Percentiles rank a stretch among this genome's conserved stretches.
Conservation (phyloP, 192 early-diverging fungal species). For the Linnemannia elongata region DNA sequence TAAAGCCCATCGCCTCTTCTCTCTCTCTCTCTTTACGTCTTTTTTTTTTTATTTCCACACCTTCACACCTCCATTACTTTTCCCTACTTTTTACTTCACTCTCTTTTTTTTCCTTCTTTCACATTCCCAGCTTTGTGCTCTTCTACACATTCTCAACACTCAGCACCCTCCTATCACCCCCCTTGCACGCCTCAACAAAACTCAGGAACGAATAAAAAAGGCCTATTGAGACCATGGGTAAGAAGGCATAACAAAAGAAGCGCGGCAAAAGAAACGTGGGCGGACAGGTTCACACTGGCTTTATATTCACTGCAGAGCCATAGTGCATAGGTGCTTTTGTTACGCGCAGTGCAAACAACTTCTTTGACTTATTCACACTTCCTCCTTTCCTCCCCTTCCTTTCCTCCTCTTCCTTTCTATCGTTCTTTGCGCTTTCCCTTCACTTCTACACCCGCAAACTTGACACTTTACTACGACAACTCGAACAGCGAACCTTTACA, state of each 20-base stretch:
- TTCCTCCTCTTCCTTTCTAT: background rate
- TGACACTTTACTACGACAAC: background rate
- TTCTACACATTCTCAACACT: background rate
- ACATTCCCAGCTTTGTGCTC: background rate
- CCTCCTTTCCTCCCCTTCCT: too few species aligned
- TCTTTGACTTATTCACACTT: too few species aligned
- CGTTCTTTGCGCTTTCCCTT: background rate
- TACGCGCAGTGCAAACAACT: too few species aligned
- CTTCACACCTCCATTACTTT: background rate
- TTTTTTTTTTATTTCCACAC: background rate
- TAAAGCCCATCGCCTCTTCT: background rate
- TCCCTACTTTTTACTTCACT: background rate
- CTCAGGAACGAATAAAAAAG: background rate
- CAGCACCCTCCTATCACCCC: background rate
- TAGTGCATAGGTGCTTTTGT: too few species aligned
- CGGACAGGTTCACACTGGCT: background rate
- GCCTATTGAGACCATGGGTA: background rate
- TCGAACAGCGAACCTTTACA: slow-evolving; percentile 27
- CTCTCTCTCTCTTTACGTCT: background rate
- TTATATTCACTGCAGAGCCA: too few species aligned
- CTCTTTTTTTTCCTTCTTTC: background rate
- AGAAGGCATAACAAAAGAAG: background rate
- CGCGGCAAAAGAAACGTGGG: background rate
- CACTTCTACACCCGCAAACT: background rate
- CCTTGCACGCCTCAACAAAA: background rate